These are phyloP conservation scores for Teratosphaeria nubilosa DNA, from an alignment of 2,329 filamentous ascomycete genomes.

Conservation along the genomic window DNA sequence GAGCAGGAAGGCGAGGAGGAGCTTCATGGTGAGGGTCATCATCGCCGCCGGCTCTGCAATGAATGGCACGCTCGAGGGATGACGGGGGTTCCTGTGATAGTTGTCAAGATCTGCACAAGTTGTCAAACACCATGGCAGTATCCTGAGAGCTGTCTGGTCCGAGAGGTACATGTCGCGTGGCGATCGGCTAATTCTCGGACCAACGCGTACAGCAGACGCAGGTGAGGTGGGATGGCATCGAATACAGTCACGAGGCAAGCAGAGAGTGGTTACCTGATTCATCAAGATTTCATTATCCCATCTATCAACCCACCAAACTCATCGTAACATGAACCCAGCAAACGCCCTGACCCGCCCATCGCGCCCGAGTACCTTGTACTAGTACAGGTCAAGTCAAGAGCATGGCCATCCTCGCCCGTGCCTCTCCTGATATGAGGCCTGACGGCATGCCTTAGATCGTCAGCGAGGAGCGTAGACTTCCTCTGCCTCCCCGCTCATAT, in stretches of 20 bases:
- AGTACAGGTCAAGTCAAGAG: neutral
- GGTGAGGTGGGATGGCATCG: neutral
- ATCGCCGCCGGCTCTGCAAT: neutral
- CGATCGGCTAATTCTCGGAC: neutral
- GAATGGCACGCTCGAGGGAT: neutral
- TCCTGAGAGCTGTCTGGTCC: neutral
- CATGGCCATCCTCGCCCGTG: neutral
- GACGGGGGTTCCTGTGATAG: neutral
- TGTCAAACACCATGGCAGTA: neutral
- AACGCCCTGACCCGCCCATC: neutral
- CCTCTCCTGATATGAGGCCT: neutral
- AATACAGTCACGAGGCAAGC: neutral
- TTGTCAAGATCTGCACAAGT: neutral
- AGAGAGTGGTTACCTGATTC: no score
- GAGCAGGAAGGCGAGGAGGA: slow-evolving; percentile 30
- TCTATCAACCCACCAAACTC: neutral
- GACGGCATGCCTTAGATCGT: neutral
- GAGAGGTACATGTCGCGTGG: neutral
- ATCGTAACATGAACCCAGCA: neutral
- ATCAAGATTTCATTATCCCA: neutral
- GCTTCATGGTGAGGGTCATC: slow-evolving; percentile 14
- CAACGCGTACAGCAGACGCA: neutral
- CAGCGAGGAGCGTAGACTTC: neutral
- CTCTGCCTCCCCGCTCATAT: neutral
- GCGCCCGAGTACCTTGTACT: neutral